Evolutionary conservation across 1,284 basidiomycete species (phyloP).

Genomic region (Kwoniella shivajii): DNA sequence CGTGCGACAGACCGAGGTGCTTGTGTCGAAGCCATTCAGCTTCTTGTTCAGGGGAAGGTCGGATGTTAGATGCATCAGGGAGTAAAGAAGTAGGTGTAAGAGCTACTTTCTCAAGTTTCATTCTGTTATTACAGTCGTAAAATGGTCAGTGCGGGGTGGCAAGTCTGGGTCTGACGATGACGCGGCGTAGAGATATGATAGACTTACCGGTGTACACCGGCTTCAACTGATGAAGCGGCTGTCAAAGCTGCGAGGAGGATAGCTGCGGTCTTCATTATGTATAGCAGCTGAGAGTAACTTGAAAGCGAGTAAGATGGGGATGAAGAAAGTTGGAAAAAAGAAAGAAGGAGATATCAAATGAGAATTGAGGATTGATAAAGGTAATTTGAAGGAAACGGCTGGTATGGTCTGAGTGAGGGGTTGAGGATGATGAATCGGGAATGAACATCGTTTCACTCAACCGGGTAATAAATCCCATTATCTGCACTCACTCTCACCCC

Average conservation of each 20-base stretch:
- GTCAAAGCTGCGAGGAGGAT: slow-evolving; percentile 71
- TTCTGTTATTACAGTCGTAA: slow-evolving; percentile 54
- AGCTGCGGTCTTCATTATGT: slow-evolving; percentile 66
- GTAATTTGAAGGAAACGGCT: too few species aligned
- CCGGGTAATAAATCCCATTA: slow-evolving; percentile 3
- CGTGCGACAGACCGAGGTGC: slow-evolving; percentile 59
- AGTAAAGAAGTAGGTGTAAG: slow-evolving; percentile 56
- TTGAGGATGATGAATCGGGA: not conserved
- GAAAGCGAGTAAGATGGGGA: slow-evolving; percentile 7
- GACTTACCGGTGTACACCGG: slow-evolving; percentile 49
- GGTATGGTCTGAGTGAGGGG: slow-evolving; percentile 9
- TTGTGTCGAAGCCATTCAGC: slow-evolving; percentile 82
- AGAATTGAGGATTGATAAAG: slow-evolving; percentile 2
- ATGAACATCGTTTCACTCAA: not conserved
- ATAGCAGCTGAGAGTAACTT: slow-evolving; percentile 14
- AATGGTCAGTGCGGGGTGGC: slow-evolving; percentile 26
- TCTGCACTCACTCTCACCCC: not conserved
- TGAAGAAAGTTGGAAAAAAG: not conserved
- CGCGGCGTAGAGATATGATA: slow-evolving; percentile 31
- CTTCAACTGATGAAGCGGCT: slow-evolving; percentile 58
- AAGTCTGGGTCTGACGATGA: too few species aligned
- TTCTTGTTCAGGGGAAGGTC: slow-evolving; percentile 64
- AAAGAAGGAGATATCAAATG: slow-evolving; percentile 8
- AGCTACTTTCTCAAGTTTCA: slow-evolving; percentile 82
- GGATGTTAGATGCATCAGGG: slow-evolving; percentile 53